A percentile compares a stretch with the other conserved stretches of the same genome.
These are phyloP conservation scores for Gossypium trilobum DNA, from an alignment of 441 rosid species.

Conservation along the genomic window DNA sequence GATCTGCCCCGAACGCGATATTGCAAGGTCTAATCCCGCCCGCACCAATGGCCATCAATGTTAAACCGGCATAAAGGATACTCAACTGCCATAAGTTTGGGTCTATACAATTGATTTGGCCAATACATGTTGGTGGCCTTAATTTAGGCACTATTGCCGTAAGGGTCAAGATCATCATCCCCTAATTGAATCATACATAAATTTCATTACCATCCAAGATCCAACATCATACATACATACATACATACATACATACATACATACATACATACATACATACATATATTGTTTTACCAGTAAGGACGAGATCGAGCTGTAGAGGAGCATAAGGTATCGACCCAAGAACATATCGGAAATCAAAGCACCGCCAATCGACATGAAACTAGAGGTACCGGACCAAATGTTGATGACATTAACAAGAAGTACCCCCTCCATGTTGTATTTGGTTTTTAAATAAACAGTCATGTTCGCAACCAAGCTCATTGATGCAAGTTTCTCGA, in stretches of 20 bases:
- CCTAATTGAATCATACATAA: slow-evolving; percentile 23
- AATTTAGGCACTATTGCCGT: slow-evolving; percentile 30
- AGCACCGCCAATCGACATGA: slow-evolving; percentile 43
- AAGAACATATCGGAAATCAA: slow-evolving; percentile 39
- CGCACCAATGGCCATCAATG: slow-evolving; percentile 37
- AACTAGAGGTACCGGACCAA: slow-evolving; percentile 44
- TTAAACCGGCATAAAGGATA: slow-evolving; percentile 26
- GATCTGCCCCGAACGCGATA: slow-evolving; percentile 58
- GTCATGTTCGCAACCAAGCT: slow-evolving; percentile 39
- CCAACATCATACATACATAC: background rate
- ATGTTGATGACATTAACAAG: slow-evolving; percentile 37
- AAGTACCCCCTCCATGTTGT: slow-evolving; percentile 42
- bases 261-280: background rate
- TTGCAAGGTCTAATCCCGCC: slow-evolving; percentile 57
- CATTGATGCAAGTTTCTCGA: slow-evolving; percentile 57
- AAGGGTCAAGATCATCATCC: slow-evolving; percentile 40
- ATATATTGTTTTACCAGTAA: slow-evolving; percentile 28
- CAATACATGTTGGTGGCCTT: slow-evolving; percentile 33
- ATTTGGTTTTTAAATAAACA: slow-evolving; percentile 35
- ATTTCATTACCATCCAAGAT: background rate
- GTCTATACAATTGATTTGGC: slow-evolving; percentile 16
- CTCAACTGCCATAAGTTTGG: slow-evolving; percentile 35
- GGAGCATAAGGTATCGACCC: slow-evolving; percentile 42
- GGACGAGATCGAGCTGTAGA: slow-evolving; percentile 36
- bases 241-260: too few species aligned